Evolutionary conservation across 2,329 filamentous ascomycete species (phyloP).

Genomic region (Sarocladium kiliense): DNA sequence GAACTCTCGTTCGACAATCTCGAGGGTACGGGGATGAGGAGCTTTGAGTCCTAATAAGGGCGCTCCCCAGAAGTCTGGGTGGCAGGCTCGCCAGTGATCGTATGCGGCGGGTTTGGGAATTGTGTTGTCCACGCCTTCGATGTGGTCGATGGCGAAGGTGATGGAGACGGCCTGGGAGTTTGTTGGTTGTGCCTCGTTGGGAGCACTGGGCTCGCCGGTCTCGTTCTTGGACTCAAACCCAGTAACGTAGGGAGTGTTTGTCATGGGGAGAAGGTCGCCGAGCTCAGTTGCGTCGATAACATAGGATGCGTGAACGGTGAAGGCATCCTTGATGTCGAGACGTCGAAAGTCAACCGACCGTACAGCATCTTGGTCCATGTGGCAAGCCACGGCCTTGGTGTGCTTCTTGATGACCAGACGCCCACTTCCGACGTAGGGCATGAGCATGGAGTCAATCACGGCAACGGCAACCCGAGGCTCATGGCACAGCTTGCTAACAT

Average conservation of each 20-base stretch:
- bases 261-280: slow-evolving; percentile 17
- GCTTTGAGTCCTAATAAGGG: slow-evolving; percentile 18
- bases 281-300: slow-evolving; percentile 16
- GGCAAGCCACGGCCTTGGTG: slow-evolving; percentile 16
- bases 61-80: slow-evolving; percentile 22
- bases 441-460: slow-evolving; percentile 21
- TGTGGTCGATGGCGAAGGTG: slow-evolving; percentile 23
- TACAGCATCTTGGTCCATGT: slow-evolving; percentile 12
- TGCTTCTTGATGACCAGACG: slow-evolving; percentile 17
- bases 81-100: slow-evolving; percentile 18
- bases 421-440: slow-evolving; percentile 19
- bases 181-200: slow-evolving; percentile 18
- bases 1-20: slow-evolving; percentile 22
- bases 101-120: slow-evolving; percentile 18
- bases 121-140: slow-evolving; percentile 19
- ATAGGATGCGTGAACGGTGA: slow-evolving; percentile 13
- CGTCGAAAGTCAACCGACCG: slow-evolving; percentile 11
- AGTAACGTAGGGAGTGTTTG: slow-evolving; percentile 19
- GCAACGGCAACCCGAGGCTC: slow-evolving; percentile 22
- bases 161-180: slow-evolving; percentile 24
- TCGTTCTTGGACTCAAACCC: slow-evolving; percentile 20
- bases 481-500: slow-evolving; percentile 23
- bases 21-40: slow-evolving; percentile 20
- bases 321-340: slow-evolving; percentile 9
- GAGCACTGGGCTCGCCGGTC: slow-evolving; percentile 21